phyloP scores from a whole-genome alignment of 2,329 filamentous ascomycete genomes.

The Diaporthe velutina region DNA sequence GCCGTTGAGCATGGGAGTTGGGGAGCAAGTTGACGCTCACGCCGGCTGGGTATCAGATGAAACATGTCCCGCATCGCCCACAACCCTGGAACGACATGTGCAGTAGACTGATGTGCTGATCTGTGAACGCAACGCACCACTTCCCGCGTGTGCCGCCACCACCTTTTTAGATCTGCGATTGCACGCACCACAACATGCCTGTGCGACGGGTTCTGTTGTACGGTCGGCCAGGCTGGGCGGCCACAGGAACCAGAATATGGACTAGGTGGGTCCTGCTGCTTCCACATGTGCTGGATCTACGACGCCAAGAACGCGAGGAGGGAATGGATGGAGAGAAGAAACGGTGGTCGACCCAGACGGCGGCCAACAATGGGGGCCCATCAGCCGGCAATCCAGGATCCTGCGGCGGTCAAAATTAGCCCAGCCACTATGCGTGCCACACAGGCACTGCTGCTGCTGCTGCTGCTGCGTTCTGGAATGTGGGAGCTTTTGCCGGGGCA shows the following conservation, averaged over 20 bases:
- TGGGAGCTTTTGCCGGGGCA: not conserved
- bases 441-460: too few relatives aligned
- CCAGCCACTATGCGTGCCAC: not conserved
- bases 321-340: not conserved
- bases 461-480: not conserved
- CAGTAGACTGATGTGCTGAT: not conserved
- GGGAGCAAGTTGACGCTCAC: not conserved
- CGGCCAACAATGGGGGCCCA: not conserved
- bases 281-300: not conserved
- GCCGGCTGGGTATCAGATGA: slow-evolving; percentile 8
- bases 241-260: not conserved
- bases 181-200: slow-evolving; percentile 5
- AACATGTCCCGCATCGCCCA: slow-evolving; percentile 7
- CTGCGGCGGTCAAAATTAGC: not conserved
- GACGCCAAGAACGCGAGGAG: not conserved
- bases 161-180: not conserved
- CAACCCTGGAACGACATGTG: not conserved
- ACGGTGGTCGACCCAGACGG: not conserved
- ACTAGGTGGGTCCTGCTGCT: not conserved
- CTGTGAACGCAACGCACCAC: not conserved
- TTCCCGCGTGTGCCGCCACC: not conserved
- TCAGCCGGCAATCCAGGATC: not conserved
- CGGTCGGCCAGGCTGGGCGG: too few relatives aligned
- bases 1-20: not conserved
- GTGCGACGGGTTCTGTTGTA: not conserved